phyloP scores from a whole-genome alignment of 495 filamentous ascomycete species.

The Eremomyces bilateralis region DNA sequence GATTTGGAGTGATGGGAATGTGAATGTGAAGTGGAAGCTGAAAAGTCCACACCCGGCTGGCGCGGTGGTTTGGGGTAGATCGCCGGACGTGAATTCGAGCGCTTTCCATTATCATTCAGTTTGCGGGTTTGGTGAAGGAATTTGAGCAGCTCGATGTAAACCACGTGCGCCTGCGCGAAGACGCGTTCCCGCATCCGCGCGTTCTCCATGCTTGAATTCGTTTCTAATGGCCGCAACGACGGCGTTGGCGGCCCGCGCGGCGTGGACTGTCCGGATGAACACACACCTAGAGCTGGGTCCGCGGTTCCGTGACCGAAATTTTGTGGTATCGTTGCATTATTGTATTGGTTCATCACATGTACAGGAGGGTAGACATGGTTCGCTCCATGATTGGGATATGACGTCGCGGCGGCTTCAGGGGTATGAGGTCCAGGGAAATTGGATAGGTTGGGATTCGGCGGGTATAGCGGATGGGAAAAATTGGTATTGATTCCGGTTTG shows the following conservation, averaged over 20 bases:
- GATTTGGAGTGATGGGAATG: too few relatives aligned
- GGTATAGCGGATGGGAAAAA: conserved; percentile 6
- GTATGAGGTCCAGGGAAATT: too few relatives aligned
- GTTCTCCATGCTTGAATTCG: too few relatives aligned
- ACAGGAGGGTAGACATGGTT: too few relatives aligned
- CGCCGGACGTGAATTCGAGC: conserved; percentile 25
- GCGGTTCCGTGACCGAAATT: too few relatives aligned
- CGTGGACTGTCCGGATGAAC: conserved; percentile 10
- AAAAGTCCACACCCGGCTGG: conserved; percentile 12
- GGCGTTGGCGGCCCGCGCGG: conserved; percentile 6
- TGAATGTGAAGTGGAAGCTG: too few relatives aligned
- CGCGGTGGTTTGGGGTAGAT: conserved; percentile 45
- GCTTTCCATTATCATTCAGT: conserved; percentile 14
- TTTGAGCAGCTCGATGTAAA: conserved; percentile 69
- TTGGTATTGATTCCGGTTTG: conserved; percentile 4
- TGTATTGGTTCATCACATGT: too few relatives aligned
- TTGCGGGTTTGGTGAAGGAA: conserved; percentile 42
- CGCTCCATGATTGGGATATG: too few relatives aligned
- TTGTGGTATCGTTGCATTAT: too few relatives aligned
- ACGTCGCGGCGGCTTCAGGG: too few relatives aligned
- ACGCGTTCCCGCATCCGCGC: conserved; percentile 59
- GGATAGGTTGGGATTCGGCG: conserved; percentile 3
- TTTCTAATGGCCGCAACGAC: too few relatives aligned
- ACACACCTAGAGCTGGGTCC: too few relatives aligned
- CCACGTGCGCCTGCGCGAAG: conserved; percentile 62